Evolutionary conservation across 768 basidiomycete species (phyloP).

Genomic region (Suillus luteus): DNA sequence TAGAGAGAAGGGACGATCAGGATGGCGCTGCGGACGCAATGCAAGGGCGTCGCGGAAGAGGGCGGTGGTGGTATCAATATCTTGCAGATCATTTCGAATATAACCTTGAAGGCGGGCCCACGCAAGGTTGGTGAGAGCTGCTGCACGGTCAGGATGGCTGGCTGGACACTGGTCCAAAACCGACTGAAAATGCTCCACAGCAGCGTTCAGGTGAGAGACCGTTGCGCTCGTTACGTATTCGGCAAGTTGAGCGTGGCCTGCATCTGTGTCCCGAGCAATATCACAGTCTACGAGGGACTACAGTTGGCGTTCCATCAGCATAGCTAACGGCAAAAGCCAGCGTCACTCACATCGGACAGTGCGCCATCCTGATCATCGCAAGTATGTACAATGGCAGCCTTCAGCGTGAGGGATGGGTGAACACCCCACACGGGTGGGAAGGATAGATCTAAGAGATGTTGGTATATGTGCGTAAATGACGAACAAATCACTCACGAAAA

Average conservation of each 20-base stretch:
- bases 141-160: background rate
- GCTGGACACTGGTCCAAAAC: background rate
- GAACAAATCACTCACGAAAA: background rate
- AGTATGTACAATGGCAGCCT: background rate
- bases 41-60: no score
- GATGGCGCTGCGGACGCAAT: background rate
- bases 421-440: background rate
- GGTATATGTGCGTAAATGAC: background rate
- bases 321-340: background rate
- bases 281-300: background rate
- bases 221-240: background rate
- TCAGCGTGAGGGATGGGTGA: background rate
- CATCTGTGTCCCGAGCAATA: background rate
- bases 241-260: background rate
- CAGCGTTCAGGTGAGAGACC: background rate
- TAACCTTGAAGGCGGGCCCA: no score
- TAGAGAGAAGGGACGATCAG: background rate
- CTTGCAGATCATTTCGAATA: no score
- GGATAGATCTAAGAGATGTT: background rate
- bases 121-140: slow-evolving; percentile 8
- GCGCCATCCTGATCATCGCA: background rate
- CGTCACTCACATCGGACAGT: background rate
- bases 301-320: background rate
- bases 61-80: no score
- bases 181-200: background rate